Percentiles rank a stretch among this genome's conserved stretches.
phyloP scores from a whole-genome alignment of 2,329 filamentous ascomycete genomes.

The Metarhizium sp. region DNA sequence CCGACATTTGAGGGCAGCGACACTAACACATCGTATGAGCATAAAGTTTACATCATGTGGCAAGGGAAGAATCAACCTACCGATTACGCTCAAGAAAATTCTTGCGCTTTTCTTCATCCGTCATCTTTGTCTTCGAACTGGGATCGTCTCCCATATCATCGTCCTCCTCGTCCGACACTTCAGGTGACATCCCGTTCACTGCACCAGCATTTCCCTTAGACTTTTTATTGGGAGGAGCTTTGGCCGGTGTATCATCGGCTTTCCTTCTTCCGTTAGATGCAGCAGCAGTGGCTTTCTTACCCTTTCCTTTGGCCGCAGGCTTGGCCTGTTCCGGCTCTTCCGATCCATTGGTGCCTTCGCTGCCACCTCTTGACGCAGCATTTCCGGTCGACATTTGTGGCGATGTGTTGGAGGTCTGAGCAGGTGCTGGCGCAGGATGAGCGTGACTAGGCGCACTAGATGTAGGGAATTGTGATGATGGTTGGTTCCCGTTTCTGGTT shows the following conservation, averaged over 20 bases:
- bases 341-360: constrained; percentile 62
- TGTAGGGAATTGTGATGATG: constrained; percentile 37
- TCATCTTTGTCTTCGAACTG: constrained; percentile 71
- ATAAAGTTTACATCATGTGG: not conserved
- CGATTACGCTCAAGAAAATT: constrained; percentile 96
- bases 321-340: constrained; percentile 65
- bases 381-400: constrained; percentile 43
- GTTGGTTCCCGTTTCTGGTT: constrained; percentile 50
- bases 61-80: constrained; percentile 39
- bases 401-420: constrained; percentile 31
- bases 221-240: constrained; percentile 61
- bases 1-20: constrained; percentile 91
- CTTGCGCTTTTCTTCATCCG: constrained; percentile 95
- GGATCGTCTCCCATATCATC: constrained; percentile 44
- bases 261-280: constrained; percentile 61
- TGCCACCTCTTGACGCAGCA: constrained; percentile 44
- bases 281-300: constrained; percentile 53
- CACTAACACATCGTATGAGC: constrained; percentile 40
- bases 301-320: constrained; percentile 54
- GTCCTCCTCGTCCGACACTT: constrained; percentile 41
- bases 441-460: constrained; percentile 38
- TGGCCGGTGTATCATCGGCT: constrained; percentile 55
- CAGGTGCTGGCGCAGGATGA: constrained; percentile 31
- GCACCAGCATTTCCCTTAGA: constrained; percentile 37
- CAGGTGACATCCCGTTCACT: constrained; percentile 29